Evolutionary conservation across 768 basidiomycete genomes (phyloP), one percentile per base, ranked within the genome.

Genomic region (Suillus plorans): DNA sequence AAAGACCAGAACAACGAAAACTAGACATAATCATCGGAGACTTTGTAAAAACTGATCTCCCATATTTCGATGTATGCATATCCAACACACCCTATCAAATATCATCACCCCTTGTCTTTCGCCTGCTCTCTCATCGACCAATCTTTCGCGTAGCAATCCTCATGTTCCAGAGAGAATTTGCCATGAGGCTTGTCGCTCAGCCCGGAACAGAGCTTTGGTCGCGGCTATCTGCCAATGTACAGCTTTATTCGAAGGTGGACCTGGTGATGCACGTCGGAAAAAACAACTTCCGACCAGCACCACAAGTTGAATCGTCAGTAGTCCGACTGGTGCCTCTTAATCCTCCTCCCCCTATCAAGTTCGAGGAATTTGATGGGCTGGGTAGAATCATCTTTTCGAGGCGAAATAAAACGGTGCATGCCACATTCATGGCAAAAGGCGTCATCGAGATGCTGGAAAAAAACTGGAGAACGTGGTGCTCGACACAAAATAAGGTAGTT

Each of bases 141-240:
- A 82, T 98, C 52, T 94, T 92, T 75, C 94, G 97, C 31, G 87
- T 92, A 64, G 94, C 95, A 41, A 94, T 99, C 67, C 91, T 99
- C 80, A 99, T 99, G 97, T 99, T 99, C 81, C 97, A 99, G 79
- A 91, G 95, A 63, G 97, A 99, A 78, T 99, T 99, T 72, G 97
- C 97, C 0, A 82, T 96, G 66, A 90, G 97, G 2, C 85, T 99
- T 13, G 88, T 92, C 49, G 97, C 97, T 4, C 82, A 86, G 28
- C 95, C 97, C 0, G 89, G 89, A 9, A 89, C 92, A 4, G 80
- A 86, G 6, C 80, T 97, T 6, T 99, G 97, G 97, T 97, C 95
- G 59, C 85, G 97, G 49, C 80, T 99, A 22, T 93, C 92, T 20
- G 97, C 95, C 22, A 99, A 99, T 76, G 97, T 98, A 13, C 97